Percentiles rank a stretch among this genome's conserved stretches.
These are phyloP conservation scores for Rozella allomycis DNA, from an alignment of 371 early-diverging fungal genomes.

Conservation along the genomic window DNA sequence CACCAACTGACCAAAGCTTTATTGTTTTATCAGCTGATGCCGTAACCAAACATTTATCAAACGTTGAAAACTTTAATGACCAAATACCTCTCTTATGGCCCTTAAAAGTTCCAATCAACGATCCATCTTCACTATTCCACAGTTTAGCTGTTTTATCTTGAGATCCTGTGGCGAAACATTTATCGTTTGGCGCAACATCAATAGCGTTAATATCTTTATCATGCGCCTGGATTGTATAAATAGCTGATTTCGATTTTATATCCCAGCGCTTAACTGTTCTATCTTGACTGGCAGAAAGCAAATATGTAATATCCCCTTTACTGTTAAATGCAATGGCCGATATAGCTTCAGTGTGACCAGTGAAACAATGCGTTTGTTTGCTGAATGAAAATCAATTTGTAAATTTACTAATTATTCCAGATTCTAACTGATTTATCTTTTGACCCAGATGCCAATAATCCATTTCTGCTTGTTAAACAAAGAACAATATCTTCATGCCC, in stretches of 20 bases:
- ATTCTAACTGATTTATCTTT: slow-evolving; percentile 69
- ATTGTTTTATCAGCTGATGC: slow-evolving; percentile 81
- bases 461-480: slow-evolving; percentile 37
- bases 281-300: slow-evolving; percentile 73
- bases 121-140: slow-evolving; percentile 70
- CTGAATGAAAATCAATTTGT: too few relatives aligned
- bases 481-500: slow-evolving; percentile 74
- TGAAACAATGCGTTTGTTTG: too few relatives aligned
- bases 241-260: slow-evolving; percentile 11
- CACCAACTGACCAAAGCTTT: slow-evolving; percentile 72
- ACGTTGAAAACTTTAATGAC: slow-evolving; percentile 68
- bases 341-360: slow-evolving; percentile 79
- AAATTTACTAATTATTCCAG: slow-evolving; percentile 44
- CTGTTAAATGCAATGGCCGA: slow-evolving; percentile 51
- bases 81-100: slow-evolving; percentile 92
- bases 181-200: slow-evolving; percentile 72
- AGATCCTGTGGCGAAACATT: slow-evolving; percentile 79
- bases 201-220: slow-evolving; percentile 93
- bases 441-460: slow-evolving; percentile 52
- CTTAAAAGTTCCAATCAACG: slow-evolving; percentile 51
- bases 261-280: slow-evolving; percentile 88
- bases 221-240: slow-evolving; percentile 80
- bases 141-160: slow-evolving; percentile 91
- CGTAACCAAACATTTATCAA: slow-evolving; percentile 72
- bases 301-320: slow-evolving; percentile 29